Evolutionary conservation across 805 yeast species (phyloP).

Genomic region (Pichia insulana): DNA sequence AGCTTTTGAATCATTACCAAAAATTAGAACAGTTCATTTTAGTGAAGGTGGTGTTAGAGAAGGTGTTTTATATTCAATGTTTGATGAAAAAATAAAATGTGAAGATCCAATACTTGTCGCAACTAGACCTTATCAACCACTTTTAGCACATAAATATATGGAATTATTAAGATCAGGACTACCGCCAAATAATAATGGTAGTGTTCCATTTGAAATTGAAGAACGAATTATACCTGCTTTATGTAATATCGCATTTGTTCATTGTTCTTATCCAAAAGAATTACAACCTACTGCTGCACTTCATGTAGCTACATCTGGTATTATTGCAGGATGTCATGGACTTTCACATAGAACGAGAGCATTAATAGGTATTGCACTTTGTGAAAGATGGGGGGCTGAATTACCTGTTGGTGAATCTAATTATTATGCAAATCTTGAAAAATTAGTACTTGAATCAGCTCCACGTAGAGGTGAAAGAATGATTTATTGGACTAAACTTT

Average conservation of each 20-base stretch:
- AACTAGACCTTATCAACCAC: slow-evolving; percentile 63
- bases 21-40: slow-evolving; percentile 53
- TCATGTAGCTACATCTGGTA: slow-evolving; percentile 65
- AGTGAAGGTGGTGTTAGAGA: slow-evolving; percentile 75
- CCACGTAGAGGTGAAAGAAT: slow-evolving; percentile 35
- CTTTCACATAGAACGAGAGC: slow-evolving; percentile 65
- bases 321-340: slow-evolving; percentile 70
- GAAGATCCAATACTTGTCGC: slow-evolving; percentile 68
- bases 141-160: slow-evolving; percentile 49
- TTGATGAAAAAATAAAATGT: slow-evolving; percentile 47
- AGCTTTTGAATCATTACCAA: slow-evolving; percentile 52
- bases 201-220: slow-evolving; percentile 50
- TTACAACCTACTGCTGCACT: slow-evolving; percentile 67
- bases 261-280: slow-evolving; percentile 69
- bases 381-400: slow-evolving; percentile 80
- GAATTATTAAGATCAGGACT: slow-evolving; percentile 46
- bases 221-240: slow-evolving; percentile 60
- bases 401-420: slow-evolving; percentile 47
- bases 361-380: slow-evolving; percentile 60
- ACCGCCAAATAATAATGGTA: slow-evolving; percentile 33
- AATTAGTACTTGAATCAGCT: slow-evolving; percentile 37
- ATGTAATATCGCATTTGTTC: slow-evolving; percentile 68
- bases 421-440: slow-evolving; percentile 39
- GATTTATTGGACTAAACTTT: slow-evolving; percentile 66
- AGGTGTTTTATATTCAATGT: slow-evolving; percentile 57